Percentiles rank a stretch among this genome's conserved stretches.
phyloP scores from a whole-genome alignment of 257 asterid genomes.

The Agastache rugosa region DNA sequence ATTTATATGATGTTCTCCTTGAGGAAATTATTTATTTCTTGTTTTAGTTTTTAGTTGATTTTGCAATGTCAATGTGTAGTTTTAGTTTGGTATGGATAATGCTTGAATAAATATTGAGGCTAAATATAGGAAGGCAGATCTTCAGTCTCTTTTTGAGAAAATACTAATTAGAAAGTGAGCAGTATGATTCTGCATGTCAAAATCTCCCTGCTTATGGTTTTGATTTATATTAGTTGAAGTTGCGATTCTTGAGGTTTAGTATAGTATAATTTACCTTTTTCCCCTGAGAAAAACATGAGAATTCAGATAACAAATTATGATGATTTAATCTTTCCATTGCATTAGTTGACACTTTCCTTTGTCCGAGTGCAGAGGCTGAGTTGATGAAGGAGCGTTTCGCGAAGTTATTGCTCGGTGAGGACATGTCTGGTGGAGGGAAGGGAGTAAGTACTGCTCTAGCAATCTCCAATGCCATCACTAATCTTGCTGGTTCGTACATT shows the following conservation, averaged over 20 bases:
- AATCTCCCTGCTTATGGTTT: not conserved
- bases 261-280: not conserved
- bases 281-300: not conserved
- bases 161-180: slow-evolving; percentile 1
- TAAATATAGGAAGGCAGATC: not conserved
- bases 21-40: not conserved
- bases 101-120: not conserved
- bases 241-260: not conserved
- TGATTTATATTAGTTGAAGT: not conserved
- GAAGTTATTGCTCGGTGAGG: slow-evolving; percentile 87
- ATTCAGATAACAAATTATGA: slow-evolving; percentile 1
- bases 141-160: not conserved
- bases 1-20: not conserved
- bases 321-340: slow-evolving; percentile 6
- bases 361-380: slow-evolving; percentile 59
- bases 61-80: not conserved
- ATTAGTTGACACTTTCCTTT: slow-evolving; percentile 6
- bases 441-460: slow-evolving; percentile 93
- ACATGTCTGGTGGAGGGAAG: slow-evolving; percentile 97
- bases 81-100: not conserved
- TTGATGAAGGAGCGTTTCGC: slow-evolving; percentile 87
- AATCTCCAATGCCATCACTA: slow-evolving; percentile 89
- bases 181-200: not conserved
- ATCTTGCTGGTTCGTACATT: slow-evolving; percentile 73
- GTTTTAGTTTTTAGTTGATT: not conserved